Conservation (phyloP, 169 alveolate genomes). For the Amoebophrya sp. region DNA sequence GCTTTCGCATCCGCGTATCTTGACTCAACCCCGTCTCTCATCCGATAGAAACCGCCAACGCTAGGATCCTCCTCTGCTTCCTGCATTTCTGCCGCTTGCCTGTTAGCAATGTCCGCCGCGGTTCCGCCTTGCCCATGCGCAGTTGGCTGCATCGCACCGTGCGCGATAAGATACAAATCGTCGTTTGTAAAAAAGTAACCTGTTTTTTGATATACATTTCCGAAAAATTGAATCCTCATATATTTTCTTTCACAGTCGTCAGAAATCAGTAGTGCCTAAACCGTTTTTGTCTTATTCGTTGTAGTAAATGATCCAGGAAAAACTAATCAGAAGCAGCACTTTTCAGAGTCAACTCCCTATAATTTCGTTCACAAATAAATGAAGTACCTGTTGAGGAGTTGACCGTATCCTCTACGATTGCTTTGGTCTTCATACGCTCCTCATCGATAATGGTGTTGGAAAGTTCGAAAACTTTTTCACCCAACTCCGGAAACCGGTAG, state of each 20-base stretch:
- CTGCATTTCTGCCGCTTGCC: neutral
- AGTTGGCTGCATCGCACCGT: conserved; percentile 54
- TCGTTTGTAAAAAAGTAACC: conserved; percentile 91
- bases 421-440: conserved; percentile 77
- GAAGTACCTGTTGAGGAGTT: conserved; percentile 69
- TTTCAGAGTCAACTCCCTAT: too few species aligned
- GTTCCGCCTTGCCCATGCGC: neutral
- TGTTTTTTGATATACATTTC: too few species aligned
- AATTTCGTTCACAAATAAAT: too few species aligned
- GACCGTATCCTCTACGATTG: conserved; percentile 72
- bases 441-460: conserved; percentile 69
- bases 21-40: neutral
- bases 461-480: conserved; percentile 70
- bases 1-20: neutral
- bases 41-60: neutral
- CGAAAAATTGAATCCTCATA: too few species aligned
- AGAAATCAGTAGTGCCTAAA: too few species aligned
- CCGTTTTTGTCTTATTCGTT: too few species aligned
- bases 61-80: neutral
- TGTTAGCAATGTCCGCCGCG: neutral
- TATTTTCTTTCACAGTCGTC: too few species aligned
- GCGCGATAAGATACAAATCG: conserved; percentile 71
- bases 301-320: too few species aligned
- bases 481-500: conserved; percentile 81
- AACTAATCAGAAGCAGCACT: too few species aligned